Percentiles rank a stretch among this genome's conserved stretches.
Evolutionary conservation across 2,329 filamentous ascomycete species (phyloP).

Genomic region (Fusarium sarcochroum): DNA sequence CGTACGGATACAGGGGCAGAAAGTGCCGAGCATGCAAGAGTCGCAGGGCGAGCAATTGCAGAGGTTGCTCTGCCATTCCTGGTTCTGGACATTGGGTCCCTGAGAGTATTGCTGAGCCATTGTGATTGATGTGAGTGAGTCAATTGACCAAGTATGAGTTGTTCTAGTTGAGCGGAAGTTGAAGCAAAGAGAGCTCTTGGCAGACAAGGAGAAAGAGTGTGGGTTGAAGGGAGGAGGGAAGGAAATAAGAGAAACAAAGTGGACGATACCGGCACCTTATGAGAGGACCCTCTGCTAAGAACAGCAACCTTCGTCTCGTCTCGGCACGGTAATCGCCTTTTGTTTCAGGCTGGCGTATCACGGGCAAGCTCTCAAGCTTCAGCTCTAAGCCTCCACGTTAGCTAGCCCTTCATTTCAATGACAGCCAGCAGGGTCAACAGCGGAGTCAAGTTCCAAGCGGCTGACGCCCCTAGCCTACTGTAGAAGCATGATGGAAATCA

Average conservation of each 20-base stretch:
- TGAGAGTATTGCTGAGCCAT: conserved; percentile 48
- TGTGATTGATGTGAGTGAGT: conserved; percentile 22
- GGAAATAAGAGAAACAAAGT: not conserved
- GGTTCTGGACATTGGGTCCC: conserved; percentile 47
- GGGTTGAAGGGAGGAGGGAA: not conserved
- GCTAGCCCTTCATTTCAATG: conserved; percentile 44
- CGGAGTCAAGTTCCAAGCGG: conserved; percentile 34
- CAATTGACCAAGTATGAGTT: not conserved
- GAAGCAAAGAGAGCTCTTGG: not conserved
- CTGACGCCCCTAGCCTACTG: conserved; percentile 26
- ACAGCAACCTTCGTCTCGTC: conserved; percentile 23
- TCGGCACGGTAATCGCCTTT: conserved; percentile 25
- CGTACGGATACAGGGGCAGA: conserved; percentile 61
- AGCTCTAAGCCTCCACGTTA: conserved; percentile 32
- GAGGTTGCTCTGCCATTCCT: conserved; percentile 57
- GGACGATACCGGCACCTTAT: conserved; percentile 20
- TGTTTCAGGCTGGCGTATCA: conserved; percentile 24
- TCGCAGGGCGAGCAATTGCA: conserved; percentile 59
- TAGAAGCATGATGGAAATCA: conserved; percentile 4
- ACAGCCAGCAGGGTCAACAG: conserved; percentile 38
- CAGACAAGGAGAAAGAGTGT: conserved; percentile 1
- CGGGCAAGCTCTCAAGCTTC: conserved; percentile 15
- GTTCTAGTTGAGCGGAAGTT: not conserved
- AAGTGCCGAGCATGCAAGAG: conserved; percentile 57
- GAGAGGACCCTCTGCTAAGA: conserved; percentile 23